Evolutionary conservation across 1,284 basidiomycete species (phyloP), one percentile per base, ranked within the genome.

Genomic region (Ceratobasidium sp.): DNA sequence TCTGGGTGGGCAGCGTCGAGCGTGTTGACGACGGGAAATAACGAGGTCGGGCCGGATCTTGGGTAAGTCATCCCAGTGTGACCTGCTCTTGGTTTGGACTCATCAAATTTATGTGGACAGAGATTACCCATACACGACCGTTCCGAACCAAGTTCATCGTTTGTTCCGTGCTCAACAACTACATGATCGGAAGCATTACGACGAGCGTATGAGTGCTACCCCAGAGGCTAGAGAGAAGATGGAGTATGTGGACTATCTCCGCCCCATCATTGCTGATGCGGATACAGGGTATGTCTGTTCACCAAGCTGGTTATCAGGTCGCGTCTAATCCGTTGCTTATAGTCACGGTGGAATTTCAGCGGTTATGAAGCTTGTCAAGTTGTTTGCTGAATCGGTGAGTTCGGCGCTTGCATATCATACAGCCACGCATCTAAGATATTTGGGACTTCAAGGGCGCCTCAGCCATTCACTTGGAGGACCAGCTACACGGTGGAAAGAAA

Each of bases 41-140:
- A 98, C 76, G 97, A 99, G 81, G 96, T 98, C 65, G 96, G 96
- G 50, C 96, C 96, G 43, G 96, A 99, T 83, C 88, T 99, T 77
- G 97, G 96, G 93, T 92, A 75, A 75, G 85, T 79, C 15, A 35
- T 57, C 12, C 20, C 57, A 49, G 1, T 31, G 42, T 54, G 49
- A 60, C 53, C 38, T 69, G 65, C 69, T 42, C 52, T 52, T 69
- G 54, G 34, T 35, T 45, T 20, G 7, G 38, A 8, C 35, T 69
- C n/a, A n/a, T n/a, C n/a, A n/a, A n/a, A n/a, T n/a, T 42, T 49
- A 17, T 35, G 13, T 62, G 10, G 45, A 35, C 38, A 5, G 75
- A 49, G 93, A 96, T 78, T 96, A 96, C 77, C 94, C 94, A 0
- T 96, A 95, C 78, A 96, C 93, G 6, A 96, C 94, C 0, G 94